Base-by-base conservation (phyloP, 1,139 yeast species). In the Sugiyamaella grinbergsii region DNA sequence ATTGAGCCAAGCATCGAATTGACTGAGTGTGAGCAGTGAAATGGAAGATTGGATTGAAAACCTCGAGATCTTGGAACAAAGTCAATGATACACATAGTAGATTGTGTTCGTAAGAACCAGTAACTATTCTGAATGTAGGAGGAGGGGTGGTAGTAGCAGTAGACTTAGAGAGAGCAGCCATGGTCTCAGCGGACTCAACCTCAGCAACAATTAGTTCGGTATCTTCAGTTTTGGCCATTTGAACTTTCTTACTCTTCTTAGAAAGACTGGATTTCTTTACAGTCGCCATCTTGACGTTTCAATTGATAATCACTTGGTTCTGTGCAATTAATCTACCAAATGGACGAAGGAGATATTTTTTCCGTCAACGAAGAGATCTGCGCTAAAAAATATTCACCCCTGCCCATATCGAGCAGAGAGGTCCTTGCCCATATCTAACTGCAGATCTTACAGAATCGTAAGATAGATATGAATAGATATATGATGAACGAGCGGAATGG, bases 31-130 rank as follows among this genome's bases (percentile, higher is more conserved):
- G 98, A 1, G 98, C 96, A 60, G 93, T 89, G 69, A 93, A 93
- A 68, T 93, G 98, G 75, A 93, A 93, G 41, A 94, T 82, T 1
- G 98, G 96, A 44, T 89, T 91, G 72, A 94, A 93, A 4, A 86
- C 76, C 1, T 91, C 85, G 15, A 70, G 67, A 32, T 47, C 56
- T 5, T 45, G 52, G 26, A 73, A 75, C 36, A 89, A 63, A 18
- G 83, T 76, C 41, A 88, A 73, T 1, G 97, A 89, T 16, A 91
- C 76, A 72, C 98, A 90, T 44, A 91, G 72, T 45, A 94, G 71
- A 57, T 90, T 89, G 71, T 94, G 98, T 71, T 94, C 98, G 63
- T 94, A 93, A 0, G 98, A 90, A 19, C 98, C 98, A 7, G 89
- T 95, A 63, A 93, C 78, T 36, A 93, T 81, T 63, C 98, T 76